phyloP scores from a whole-genome alignment of 2,329 filamentous ascomycete genomes.

The Aspergillus floridensis region DNA sequence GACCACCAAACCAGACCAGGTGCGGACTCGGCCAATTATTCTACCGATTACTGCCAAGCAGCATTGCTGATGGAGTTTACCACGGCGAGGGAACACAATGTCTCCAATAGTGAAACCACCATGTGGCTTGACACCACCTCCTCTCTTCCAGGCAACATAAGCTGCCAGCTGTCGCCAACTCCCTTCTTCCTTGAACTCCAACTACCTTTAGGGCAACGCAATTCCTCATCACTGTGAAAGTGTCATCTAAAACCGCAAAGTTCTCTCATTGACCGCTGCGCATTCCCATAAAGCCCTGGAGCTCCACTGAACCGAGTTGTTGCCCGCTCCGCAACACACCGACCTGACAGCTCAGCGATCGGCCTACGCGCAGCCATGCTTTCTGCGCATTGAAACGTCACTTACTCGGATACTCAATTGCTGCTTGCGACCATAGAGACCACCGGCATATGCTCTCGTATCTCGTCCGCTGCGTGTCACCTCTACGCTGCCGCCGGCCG shows the following conservation, averaged over 20 bases:
- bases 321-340: conserved; percentile 1
- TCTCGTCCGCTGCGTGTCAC: not conserved
- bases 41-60: not conserved
- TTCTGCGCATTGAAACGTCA: not conserved
- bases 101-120: not conserved
- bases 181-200: not conserved
- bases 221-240: not conserved
- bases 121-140: not conserved
- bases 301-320: not conserved
- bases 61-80: not conserved
- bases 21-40: not conserved
- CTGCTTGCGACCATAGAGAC: not conserved
- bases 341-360: not conserved
- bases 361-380: conserved; percentile 8
- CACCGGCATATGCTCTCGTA: not conserved
- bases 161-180: conserved; percentile 4
- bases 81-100: not conserved
- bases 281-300: not conserved
- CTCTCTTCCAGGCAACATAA: not conserved
- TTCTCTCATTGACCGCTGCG: not conserved
- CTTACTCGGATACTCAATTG: not conserved
- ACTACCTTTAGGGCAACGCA: not conserved
- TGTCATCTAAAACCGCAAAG: not conserved
- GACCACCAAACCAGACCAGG: no score
- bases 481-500: conserved; percentile 6